Percentiles rank a stretch among this genome's conserved stretches.
phyloP scores from a whole-genome alignment of 2,329 filamentous ascomycete species.

The Colletotrichum cordylinicola region DNA sequence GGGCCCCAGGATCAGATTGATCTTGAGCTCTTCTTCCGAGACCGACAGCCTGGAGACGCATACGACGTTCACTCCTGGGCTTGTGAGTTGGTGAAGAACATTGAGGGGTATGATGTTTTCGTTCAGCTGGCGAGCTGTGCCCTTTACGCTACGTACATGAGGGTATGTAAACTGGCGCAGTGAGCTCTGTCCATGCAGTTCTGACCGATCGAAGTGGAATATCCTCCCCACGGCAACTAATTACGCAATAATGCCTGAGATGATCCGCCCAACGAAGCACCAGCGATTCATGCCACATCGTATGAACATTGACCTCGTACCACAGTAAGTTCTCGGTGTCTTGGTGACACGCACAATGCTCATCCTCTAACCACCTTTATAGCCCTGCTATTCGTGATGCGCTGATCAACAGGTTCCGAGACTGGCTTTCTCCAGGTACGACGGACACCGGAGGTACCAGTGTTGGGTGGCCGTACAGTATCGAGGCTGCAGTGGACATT shows the following conservation, averaged over 20 bases:
- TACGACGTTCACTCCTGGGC: constrained; percentile 15
- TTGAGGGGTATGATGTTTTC: constrained; percentile 6
- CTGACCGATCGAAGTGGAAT: not conserved
- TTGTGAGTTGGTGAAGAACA: constrained; percentile 2
- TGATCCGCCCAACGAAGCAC: constrained; percentile 7
- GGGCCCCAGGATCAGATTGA: constrained; percentile 4
- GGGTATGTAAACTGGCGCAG: not conserved
- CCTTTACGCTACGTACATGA: not conserved
- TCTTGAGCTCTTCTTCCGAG: constrained; percentile 10
- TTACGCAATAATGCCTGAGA: constrained; percentile 5
- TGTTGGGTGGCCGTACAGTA: constrained; percentile 13
- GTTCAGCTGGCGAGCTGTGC: constrained; percentile 2
- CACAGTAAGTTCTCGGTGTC: not conserved
- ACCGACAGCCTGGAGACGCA: not conserved
- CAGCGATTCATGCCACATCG: constrained; percentile 8
- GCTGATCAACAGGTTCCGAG: constrained; percentile 5
- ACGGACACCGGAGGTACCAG: constrained; percentile 7
- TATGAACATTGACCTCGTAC: constrained; percentile 13
- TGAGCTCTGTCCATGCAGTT: not conserved
- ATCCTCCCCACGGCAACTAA: constrained; percentile 10
- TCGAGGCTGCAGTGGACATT: constrained; percentile 7
- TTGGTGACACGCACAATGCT: not conserved
- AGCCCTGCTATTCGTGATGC: constrained; percentile 12
- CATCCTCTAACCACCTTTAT: not conserved
- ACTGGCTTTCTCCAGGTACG: constrained; percentile 11